Conservation (phyloP, 345 rosid genomes). For the Salix caprea region DNA sequence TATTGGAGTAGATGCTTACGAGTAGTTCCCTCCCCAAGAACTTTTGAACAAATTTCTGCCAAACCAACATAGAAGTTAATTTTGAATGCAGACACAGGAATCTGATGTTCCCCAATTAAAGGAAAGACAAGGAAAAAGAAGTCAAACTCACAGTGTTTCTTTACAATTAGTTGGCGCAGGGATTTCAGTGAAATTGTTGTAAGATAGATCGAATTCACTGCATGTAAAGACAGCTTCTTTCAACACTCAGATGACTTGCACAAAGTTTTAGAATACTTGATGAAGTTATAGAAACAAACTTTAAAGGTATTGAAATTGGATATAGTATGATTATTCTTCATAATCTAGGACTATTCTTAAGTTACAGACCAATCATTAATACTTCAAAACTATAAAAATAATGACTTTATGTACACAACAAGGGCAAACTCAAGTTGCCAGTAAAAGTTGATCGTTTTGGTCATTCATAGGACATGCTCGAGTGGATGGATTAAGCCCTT, state of each 20-base stretch:
- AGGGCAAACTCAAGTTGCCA: background rate
- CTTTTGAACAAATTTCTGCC: constrained; percentile 12
- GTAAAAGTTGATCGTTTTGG: background rate
- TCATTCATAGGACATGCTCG: background rate
- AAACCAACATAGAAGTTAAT: background rate
- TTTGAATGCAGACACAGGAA: background rate
- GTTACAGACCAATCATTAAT: background rate
- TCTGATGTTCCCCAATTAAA: background rate
- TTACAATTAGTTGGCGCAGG: background rate
- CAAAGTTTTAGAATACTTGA: background rate
- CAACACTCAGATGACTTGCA: background rate
- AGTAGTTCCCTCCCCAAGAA: background rate
- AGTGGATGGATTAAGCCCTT: background rate
- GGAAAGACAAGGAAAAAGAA: background rate
- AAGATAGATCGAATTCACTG: constrained; percentile 13
- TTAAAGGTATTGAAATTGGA: background rate
- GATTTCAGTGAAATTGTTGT: constrained; percentile 13
- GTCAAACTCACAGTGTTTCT: background rate
- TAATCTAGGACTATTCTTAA: background rate
- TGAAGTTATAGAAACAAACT: background rate
- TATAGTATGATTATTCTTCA: background rate
- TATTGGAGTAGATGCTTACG: background rate
- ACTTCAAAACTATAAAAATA: background rate
- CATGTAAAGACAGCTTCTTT: background rate
- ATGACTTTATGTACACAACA: background rate